A percentile compares a stretch with the other conserved stretches of the same genome.
These are phyloP conservation scores for Cryptosporidium parvum DNA, from an alignment of 169 alveolate species.

Conservation along the genomic window DNA sequence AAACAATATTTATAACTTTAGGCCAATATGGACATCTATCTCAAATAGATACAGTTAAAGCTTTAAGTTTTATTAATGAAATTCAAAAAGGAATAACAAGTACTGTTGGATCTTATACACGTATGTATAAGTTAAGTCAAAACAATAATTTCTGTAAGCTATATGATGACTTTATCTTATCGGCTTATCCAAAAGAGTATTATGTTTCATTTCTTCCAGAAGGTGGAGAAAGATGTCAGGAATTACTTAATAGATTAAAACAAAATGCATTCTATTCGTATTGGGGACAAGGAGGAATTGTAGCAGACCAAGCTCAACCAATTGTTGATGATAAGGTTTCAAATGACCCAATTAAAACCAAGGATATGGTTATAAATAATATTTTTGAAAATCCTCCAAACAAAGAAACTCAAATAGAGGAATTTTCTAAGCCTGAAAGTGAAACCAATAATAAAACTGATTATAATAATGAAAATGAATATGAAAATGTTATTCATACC, in stretches of 20 bases:
- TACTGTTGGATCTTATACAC: constrained; percentile 56
- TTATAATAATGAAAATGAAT: background rate
- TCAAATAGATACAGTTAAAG: constrained; percentile 7
- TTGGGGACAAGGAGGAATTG: constrained; percentile 77
- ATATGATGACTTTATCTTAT: constrained; percentile 6
- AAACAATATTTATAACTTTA: constrained; percentile 42
- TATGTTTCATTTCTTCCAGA: constrained; percentile 41
- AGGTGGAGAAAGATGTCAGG: constrained; percentile 51
- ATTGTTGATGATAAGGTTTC: constrained; percentile 79
- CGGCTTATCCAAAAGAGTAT: constrained; percentile 29
- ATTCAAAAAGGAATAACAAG: constrained; percentile 58
- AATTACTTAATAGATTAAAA: constrained; percentile 75
- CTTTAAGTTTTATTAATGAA: constrained; percentile 69
- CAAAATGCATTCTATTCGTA: constrained; percentile 73
- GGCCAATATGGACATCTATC: constrained; percentile 60
- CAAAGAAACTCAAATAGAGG: constrained; percentile 28
- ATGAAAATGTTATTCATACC: background rate
- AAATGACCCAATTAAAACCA: constrained; percentile 46
- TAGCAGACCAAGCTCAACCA: constrained; percentile 78
- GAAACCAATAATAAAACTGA: background rate
- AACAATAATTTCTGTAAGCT: constrained; percentile 22
- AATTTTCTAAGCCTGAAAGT: constrained; percentile 18
- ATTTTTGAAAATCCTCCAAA: background rate
- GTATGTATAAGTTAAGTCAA: constrained; percentile 55
- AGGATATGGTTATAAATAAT: background rate